Conservation (phyloP, 768 basidiomycete species). For the Artomyces pyxidatus region DNA sequence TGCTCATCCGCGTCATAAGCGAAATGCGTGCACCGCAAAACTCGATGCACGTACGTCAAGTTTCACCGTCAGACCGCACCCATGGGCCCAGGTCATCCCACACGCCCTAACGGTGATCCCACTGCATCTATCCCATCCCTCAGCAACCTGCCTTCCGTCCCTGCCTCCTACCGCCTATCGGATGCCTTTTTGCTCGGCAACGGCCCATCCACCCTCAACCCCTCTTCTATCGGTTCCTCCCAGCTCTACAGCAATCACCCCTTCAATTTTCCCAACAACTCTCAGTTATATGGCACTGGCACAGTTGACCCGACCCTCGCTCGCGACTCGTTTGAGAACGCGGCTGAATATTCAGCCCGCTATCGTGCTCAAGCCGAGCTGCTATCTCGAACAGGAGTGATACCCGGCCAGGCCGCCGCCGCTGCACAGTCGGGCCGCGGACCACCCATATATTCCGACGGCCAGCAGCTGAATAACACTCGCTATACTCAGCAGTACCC, state of each 20-base stretch:
- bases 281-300: neutral
- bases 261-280: conserved; percentile 10
- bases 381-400: conserved; percentile 27
- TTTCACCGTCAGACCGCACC: conserved; percentile 79
- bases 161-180: conserved; percentile 10
- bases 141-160: conserved; percentile 5
- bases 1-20: conserved; percentile 31
- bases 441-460: conserved; percentile 11
- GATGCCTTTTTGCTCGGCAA: conserved; percentile 9
- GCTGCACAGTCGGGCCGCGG: conserved; percentile 3
- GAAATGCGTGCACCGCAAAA: conserved; percentile 67
- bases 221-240: neutral
- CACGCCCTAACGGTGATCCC: conserved; percentile 14
- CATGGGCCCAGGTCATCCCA: conserved; percentile 59
- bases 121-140: conserved; percentile 1
- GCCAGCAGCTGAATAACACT: conserved; percentile 5
- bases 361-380: conserved; percentile 41
- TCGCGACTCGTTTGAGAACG: conserved; percentile 12
- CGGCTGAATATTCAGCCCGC: conserved; percentile 35
- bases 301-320: neutral
- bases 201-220: neutral
- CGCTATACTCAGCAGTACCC: conserved; percentile 8
- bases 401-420: conserved; percentile 14
- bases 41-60: conserved; percentile 72
- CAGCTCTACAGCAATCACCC: conserved; percentile 11